These are phyloP conservation scores for Sphaerobolus stellatus DNA, from an alignment of 1,284 basidiomycete species.

Conservation along the genomic window DNA sequence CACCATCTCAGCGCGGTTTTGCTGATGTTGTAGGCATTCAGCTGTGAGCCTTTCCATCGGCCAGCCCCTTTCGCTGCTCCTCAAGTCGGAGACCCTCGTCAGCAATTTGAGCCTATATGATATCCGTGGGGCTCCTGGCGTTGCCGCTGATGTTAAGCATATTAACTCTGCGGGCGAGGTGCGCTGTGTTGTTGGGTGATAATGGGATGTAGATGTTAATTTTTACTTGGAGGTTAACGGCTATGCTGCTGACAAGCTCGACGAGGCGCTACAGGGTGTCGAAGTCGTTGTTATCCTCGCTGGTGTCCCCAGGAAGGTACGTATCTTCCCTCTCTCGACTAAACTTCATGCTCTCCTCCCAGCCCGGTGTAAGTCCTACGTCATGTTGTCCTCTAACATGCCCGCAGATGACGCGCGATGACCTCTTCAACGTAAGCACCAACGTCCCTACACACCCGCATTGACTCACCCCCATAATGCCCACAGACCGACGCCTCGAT, in stretches of 20 bases:
- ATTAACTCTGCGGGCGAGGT: conserved; percentile 89
- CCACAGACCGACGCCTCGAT: conserved; percentile 88
- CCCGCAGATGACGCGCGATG: conserved; percentile 90
- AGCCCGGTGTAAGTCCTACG: conserved; percentile 69
- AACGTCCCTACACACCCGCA: not conserved
- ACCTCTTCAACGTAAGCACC: conserved; percentile 91
- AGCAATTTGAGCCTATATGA: conserved; percentile 81
- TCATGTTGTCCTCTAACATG: conserved; percentile 32
- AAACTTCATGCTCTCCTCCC: conserved; percentile 23
- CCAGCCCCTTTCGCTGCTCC: conserved; percentile 84
- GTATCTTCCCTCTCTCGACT: conserved; percentile 20
- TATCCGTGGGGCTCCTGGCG: conserved; percentile 89
- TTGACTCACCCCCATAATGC: conserved; percentile 1
- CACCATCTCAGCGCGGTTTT: too few species aligned
- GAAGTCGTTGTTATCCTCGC: conserved; percentile 96
- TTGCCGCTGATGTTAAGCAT: conserved; percentile 91
- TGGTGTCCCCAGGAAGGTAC: conserved; percentile 92
- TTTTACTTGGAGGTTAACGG: conserved; percentile 62
- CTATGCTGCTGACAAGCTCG: conserved; percentile 81
- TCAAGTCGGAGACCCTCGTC: conserved; percentile 85
- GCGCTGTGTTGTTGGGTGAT: too few species aligned
- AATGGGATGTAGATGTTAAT: conserved; percentile 2
- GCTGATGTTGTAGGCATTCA: too few species aligned
- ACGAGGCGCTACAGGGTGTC: conserved; percentile 80
- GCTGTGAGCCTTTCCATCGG: too few species aligned